Percentiles rank a stretch among this genome's conserved stretches.
phyloP scores from a whole-genome alignment of 164 flowering plant genomes.

The Chloranthus sessilifolius region DNA sequence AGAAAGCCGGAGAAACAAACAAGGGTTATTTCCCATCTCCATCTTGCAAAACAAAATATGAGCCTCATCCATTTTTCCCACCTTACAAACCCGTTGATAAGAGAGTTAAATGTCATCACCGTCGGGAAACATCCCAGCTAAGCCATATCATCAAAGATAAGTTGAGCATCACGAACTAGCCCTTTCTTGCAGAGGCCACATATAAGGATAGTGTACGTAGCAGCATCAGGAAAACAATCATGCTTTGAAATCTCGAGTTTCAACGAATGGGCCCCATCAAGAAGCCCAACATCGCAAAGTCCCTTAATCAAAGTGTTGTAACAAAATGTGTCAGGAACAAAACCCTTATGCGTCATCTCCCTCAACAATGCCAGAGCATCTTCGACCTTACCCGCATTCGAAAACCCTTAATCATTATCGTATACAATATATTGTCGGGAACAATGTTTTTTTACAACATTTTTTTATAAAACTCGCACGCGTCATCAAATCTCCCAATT shows the following conservation, averaged over 20 bases:
- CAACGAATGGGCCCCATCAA: conserved; percentile 60
- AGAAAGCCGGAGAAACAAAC: conserved; percentile 78
- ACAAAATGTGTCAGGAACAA: conserved; percentile 62
- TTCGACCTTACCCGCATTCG: conserved; percentile 35
- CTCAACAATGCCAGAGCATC: conserved; percentile 46
- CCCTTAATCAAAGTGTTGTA: conserved; percentile 83
- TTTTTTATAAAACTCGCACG: conserved; percentile 32
- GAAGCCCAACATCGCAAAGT: conserved; percentile 60
- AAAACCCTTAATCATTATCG: conserved; percentile 63
- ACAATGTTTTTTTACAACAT: conserved; percentile 31
- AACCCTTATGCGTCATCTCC: conserved; percentile 56
- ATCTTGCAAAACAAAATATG: conserved; percentile 55
- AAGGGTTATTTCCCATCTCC: conserved; percentile 79
- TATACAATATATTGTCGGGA: conserved; percentile 64
- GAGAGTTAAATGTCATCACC: conserved; percentile 71
- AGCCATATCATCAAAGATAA: conserved; percentile 72
- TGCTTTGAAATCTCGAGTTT: conserved; percentile 50
- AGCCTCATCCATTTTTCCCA: conserved; percentile 53
- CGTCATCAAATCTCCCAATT: conserved; percentile 54
- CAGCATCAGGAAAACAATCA: conserved; percentile 41
- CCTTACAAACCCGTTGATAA: conserved; percentile 75
- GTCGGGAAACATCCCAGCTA: conserved; percentile 66
- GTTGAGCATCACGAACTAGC: conserved; percentile 52
- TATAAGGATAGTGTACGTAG: conserved; percentile 76
- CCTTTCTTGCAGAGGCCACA: conserved; percentile 77